These are phyloP conservation scores for Amborella trichopoda DNA, from an alignment of 164 flowering plant genomes.

Conservation along the genomic window DNA sequence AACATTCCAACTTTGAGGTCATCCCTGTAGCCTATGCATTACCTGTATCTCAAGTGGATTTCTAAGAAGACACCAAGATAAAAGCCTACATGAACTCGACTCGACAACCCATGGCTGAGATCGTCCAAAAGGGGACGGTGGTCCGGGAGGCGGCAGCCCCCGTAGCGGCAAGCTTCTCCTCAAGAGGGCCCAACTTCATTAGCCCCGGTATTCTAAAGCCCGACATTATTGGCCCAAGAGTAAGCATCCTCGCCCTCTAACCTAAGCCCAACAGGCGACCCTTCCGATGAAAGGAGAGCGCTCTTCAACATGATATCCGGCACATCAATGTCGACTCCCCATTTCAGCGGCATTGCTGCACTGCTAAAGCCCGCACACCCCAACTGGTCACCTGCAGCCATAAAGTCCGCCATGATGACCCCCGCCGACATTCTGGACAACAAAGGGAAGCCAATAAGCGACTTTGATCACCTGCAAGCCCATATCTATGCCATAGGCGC, in stretches of 20 bases:
- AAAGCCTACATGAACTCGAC: neutral
- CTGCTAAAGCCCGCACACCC: constrained; percentile 4
- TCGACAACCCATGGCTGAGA: neutral
- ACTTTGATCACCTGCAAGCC: constrained; percentile 60
- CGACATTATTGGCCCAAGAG: constrained; percentile 2
- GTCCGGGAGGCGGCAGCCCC: neutral
- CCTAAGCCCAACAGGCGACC: neutral
- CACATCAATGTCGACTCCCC: constrained; percentile 8
- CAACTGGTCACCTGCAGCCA: constrained; percentile 5
- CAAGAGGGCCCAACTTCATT: constrained; percentile 5
- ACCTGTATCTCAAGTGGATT: neutral
- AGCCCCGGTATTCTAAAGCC: constrained; percentile 6
- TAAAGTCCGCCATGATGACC: constrained; percentile 7
- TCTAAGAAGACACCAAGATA: neutral
- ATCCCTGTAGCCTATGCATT: neutral
- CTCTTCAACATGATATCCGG: constrained; percentile 4
- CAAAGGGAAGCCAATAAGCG: constrained; percentile 25
- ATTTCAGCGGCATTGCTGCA: constrained; percentile 5
- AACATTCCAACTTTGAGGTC: neutral
- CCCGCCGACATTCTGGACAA: neutral
- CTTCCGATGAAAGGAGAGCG: neutral
- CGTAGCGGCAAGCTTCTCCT: constrained; percentile 3
- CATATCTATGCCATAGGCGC: too few relatives aligned
- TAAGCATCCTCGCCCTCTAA: constrained; percentile 6
- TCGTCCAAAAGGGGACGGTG: neutral